A percentile compares a stretch with the other conserved stretches of the same genome.
Conservation (phyloP, 2,329 filamentous ascomycete genomes). For the Colletotrichum theobromicola region DNA sequence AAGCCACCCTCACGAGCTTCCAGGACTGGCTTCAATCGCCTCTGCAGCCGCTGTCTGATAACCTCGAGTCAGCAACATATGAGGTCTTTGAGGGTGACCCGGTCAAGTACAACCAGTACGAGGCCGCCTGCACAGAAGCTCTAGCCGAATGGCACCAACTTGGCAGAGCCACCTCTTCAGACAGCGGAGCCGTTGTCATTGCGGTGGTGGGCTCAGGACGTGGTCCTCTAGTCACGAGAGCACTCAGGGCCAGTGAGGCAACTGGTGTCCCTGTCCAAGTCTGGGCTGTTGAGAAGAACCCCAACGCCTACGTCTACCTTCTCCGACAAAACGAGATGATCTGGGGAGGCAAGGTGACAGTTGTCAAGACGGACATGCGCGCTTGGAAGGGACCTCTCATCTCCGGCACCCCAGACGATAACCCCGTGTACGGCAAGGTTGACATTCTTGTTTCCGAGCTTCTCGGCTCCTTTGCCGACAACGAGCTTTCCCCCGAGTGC, state of each 20-base stretch:
- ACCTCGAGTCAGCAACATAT: conserved; percentile 95
- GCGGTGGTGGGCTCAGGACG: conserved; percentile 93
- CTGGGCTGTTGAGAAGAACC: conserved; percentile 98
- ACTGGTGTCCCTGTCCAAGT: conserved; percentile 82
- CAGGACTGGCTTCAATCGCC: conserved; percentile 97
- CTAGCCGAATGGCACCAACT: conserved; percentile 79
- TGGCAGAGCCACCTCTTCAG: conserved; percentile 75
- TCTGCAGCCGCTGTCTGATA: conserved; percentile 92
- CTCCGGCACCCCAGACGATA: conserved; percentile 43
- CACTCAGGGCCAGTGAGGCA: conserved; percentile 77
- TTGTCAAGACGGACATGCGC: conserved; percentile 97
- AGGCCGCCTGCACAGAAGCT: conserved; percentile 81
- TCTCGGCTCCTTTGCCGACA: conserved; percentile 94
- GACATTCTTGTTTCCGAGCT: conserved; percentile 96
- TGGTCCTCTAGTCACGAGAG: conserved; percentile 88
- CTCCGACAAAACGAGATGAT: conserved; percentile 81
- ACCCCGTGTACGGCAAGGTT: conserved; percentile 67
- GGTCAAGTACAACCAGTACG: conserved; percentile 97
- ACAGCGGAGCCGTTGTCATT: conserved; percentile 76
- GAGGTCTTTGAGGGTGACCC: conserved; percentile 99
- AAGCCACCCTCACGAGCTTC: conserved; percentile 59
- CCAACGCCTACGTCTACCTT: conserved; percentile 93
- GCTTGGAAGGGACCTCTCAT: conserved; percentile 85
- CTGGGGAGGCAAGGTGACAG: conserved; percentile 82
- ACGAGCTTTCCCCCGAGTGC: conserved; percentile 95